phyloP scores from a whole-genome alignment of 768 basidiomycete genomes.

The Dendrothele bispora region DNA sequence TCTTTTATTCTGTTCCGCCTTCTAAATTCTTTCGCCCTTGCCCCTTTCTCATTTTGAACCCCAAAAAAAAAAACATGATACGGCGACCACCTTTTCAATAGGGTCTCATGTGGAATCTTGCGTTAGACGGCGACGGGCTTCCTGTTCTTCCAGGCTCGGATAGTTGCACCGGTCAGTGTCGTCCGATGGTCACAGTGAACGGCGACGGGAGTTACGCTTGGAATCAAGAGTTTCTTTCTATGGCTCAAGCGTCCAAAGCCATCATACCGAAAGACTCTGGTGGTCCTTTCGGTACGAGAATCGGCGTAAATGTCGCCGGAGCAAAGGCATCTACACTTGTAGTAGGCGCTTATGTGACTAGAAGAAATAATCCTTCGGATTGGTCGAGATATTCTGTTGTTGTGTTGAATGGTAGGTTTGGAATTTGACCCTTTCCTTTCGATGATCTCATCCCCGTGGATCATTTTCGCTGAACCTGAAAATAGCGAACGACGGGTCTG shows the following conservation, averaged over 20 bases:
- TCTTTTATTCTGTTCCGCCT: too few species aligned
- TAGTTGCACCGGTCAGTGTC: conserved; percentile 6
- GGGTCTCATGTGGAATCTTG: conserved; percentile 51
- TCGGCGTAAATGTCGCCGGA: conserved; percentile 33
- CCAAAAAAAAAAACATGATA: conserved; percentile 31
- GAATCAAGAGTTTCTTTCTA: conserved; percentile 31
- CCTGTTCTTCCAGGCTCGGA: conserved; percentile 21
- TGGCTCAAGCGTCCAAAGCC: conserved; percentile 54
- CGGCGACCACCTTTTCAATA: conserved; percentile 35
- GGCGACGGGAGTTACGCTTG: conserved; percentile 19
- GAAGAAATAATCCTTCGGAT: conserved; percentile 37
- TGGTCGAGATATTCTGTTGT: conserved; percentile 49
- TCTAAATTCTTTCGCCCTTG: neutral
- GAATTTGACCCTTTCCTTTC: neutral
- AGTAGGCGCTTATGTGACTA: conserved; percentile 48
- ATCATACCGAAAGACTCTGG: conserved; percentile 46
- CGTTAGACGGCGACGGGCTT: conserved; percentile 40
- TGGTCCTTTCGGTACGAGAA: conserved; percentile 46
- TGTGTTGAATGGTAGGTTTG: conserved; percentile 44
- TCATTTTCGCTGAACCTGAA: conserved; percentile 2
- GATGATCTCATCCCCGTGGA: neutral
- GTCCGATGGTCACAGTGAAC: conserved; percentile 1
- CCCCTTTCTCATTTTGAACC: conserved; percentile 2
- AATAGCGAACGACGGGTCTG: conserved; percentile 31
- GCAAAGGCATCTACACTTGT: conserved; percentile 25